Base-by-base conservation (phyloP, 1,139 yeast genomes). In the Pichia sp. region DNA sequence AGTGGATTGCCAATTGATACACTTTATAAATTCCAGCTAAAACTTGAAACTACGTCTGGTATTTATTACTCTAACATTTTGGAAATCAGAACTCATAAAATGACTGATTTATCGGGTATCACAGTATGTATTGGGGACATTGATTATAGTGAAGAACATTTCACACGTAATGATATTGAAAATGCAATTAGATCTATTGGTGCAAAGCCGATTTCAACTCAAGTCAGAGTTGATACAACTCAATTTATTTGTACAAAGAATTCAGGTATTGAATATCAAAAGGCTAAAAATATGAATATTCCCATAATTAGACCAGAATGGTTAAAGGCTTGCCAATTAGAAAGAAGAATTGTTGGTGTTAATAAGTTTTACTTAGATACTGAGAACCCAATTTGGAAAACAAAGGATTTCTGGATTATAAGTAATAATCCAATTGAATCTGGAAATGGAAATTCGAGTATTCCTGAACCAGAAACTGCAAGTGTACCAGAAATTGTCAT, bases 281-380 rank as follows among this genome's bases (percentile, higher is more conserved):
- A 82, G 63, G 98, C 98, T 1, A 75, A 78, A 53, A 90, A 85
- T 51, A 77, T 82, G 73, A 92, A 90, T 63, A 89, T 92, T 50
- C 99, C 99, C 3, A 79, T 92, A 40, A 92, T 92, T 26, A 78
- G 96, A 64, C 98, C 98, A 0, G 97, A 92, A 64, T 92, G 97
- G 97, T 72, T 92, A 50, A 84, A 86, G 66, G 97, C 97, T 0
- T 92, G 98, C 70, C 95, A 88, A 60, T 68, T 77, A 43, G 97
- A 90, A 61, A 78, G 95, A 57, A 71, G 97, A 60, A 80, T 92
- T 52, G 95, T 90, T 39, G 96, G 97, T 27, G 99, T 94, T 15
- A 76, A 96, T 59, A 89, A 88, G 54, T 86, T 84, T 58, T 85
- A 85, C 59, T 71, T 85, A 32, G 76, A 73, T 59, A 71, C 78